Conservation (phyloP, 768 basidiomycete species). For the Coprinopsis marcescibilis region DNA sequence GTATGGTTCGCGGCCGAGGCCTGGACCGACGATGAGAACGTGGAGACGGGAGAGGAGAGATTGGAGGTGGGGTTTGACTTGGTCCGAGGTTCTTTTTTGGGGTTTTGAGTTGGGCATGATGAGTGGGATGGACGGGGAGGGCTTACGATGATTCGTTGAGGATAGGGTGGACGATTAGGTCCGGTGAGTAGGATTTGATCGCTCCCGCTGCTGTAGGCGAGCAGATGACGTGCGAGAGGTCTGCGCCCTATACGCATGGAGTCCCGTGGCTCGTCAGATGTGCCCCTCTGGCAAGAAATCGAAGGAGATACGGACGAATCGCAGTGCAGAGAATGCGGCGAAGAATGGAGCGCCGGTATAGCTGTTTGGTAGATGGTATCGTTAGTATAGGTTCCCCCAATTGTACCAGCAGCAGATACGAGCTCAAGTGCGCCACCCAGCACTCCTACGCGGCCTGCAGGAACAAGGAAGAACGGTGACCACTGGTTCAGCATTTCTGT, state of each 20-base stretch:
- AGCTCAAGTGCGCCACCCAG: constrained; percentile 93
- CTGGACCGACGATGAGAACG: constrained; percentile 90
- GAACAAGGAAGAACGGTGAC: too few species aligned
- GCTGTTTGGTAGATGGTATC: constrained; percentile 33
- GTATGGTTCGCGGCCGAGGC: constrained; percentile 83
- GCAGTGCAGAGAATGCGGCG: constrained; percentile 84
- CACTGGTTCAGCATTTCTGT: not conserved
- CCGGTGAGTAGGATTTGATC: constrained; percentile 96
- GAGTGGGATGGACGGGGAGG: not conserved
- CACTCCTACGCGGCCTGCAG: constrained; percentile 85
- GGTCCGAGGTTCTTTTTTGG: constrained; percentile 42
- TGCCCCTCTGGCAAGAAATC: not conserved
- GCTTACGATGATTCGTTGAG: constrained; percentile 62
- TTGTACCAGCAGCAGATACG: constrained; percentile 23
- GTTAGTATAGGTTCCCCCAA: not conserved
- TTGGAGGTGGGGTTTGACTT: constrained; percentile 47
- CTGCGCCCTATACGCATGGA: constrained; percentile 59
- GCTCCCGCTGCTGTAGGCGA: constrained; percentile 86
- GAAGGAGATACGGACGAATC: constrained; percentile 50
- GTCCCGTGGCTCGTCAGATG: constrained; percentile 1
- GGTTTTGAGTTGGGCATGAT: not conserved
- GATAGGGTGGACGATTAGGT: constrained; percentile 96
- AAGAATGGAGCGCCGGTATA: constrained; percentile 98
- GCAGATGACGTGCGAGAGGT: constrained; percentile 96
- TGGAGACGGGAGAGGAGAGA: constrained; percentile 82